These are phyloP conservation scores for Xylariales sp. DNA, from an alignment of 2,329 filamentous ascomycete species.

Conservation along the genomic window DNA sequence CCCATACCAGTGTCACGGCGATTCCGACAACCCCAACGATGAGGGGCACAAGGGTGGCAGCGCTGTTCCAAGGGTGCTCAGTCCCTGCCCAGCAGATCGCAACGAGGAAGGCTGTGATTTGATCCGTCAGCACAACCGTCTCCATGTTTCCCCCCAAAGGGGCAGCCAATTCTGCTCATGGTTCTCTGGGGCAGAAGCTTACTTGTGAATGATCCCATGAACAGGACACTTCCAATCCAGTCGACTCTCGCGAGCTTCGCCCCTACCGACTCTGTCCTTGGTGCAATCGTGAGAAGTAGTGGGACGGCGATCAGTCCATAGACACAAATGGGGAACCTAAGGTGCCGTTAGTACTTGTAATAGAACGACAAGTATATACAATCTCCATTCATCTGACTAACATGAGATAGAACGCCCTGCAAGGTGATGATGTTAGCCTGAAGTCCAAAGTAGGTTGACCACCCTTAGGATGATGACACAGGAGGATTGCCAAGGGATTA, in stretches of 20 bases:
- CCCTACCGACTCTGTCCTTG: conserved; percentile 22
- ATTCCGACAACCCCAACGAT: conserved; percentile 36
- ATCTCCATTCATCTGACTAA: too few relatives aligned
- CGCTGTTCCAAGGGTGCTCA: conserved; percentile 35
- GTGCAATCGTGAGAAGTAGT: conserved; percentile 35
- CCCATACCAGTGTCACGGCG: conserved; percentile 30
- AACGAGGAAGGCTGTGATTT: not conserved
- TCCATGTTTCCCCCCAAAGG: too few relatives aligned
- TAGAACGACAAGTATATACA: too few relatives aligned
- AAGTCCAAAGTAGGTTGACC: too few relatives aligned
- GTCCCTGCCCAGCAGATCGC: conserved; percentile 33
- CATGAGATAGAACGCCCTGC: conserved; percentile 34
- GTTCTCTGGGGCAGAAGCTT: too few relatives aligned
- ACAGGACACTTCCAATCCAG: conserved; percentile 38
- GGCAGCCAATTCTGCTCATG: too few relatives aligned
- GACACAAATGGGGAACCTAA: conserved; percentile 40
- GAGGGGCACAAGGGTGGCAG: conserved; percentile 35
- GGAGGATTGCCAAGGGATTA: too few relatives aligned
- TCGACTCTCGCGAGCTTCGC: conserved; percentile 37
- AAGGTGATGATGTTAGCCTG: too few relatives aligned
- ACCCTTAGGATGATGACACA: too few relatives aligned
- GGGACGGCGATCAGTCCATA: conserved; percentile 33
- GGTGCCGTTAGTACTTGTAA: too few relatives aligned
- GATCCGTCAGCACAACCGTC: too few relatives aligned
- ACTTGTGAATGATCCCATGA: conserved; percentile 25